A percentile compares a stretch with the other conserved stretches of the same genome.
Evolutionary conservation across 1,284 basidiomycete species (phyloP).

Genomic region (Pterula multifida): DNA sequence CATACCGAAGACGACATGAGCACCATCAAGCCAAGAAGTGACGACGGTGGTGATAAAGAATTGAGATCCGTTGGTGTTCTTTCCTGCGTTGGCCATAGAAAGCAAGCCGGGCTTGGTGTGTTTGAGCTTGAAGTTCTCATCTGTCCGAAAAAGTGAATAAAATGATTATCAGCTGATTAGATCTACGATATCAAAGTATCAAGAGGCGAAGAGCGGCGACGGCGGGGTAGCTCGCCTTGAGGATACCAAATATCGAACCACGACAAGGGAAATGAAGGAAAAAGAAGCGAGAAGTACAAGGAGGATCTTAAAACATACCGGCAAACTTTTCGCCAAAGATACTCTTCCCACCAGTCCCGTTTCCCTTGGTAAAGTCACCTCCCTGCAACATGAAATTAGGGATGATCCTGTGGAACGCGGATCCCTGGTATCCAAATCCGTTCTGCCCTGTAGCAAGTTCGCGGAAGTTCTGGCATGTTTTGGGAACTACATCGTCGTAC

Average conservation of each 20-base stretch:
- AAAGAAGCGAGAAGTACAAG: background rate
- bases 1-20: constrained; percentile 74
- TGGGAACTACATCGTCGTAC: constrained; percentile 57
- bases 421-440: constrained; percentile 52
- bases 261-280: background rate
- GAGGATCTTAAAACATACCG: constrained; percentile 29
- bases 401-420: constrained; percentile 79
- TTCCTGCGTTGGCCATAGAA: constrained; percentile 80
- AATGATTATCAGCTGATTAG: constrained; percentile 2
- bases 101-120: constrained; percentile 77
- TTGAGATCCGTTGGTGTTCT: constrained; percentile 19
- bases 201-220: background rate
- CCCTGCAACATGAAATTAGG: constrained; percentile 80
- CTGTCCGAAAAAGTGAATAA: constrained; percentile 23
- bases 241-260: background rate
- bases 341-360: constrained; percentile 83
- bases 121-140: constrained; percentile 79
- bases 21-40: constrained; percentile 69
- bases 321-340: constrained; percentile 81
- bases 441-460: constrained; percentile 74
- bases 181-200: background rate
- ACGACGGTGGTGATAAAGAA: constrained; percentile 86
- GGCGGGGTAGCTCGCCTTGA: background rate
- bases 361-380: constrained; percentile 60
- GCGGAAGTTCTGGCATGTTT: constrained; percentile 74